phyloP scores from a whole-genome alignment of 208 protist species.

The Tritrichomonas musculus region DNA sequence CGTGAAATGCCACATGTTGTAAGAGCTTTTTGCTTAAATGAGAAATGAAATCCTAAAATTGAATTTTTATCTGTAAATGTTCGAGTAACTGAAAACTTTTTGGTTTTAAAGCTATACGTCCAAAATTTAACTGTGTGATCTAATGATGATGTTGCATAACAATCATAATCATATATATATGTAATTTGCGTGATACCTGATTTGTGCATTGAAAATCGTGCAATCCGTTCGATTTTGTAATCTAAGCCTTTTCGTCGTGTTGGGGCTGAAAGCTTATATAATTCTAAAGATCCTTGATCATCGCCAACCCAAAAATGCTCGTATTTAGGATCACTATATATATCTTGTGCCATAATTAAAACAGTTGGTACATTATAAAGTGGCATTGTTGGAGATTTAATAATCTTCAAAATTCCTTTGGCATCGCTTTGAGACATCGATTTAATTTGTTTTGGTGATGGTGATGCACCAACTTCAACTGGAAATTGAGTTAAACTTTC shows the following conservation, averaged over 20 bases:
- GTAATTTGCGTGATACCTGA: not conserved
- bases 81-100: not conserved
- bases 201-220: not conserved
- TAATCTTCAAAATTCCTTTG: not conserved
- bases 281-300: slow-evolving; percentile 1
- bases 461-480: not conserved
- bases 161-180: not conserved
- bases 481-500: not conserved
- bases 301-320: no score
- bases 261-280: not conserved
- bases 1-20: not conserved
- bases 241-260: not conserved
- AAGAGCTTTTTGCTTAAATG: not conserved
- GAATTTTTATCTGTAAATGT: not conserved
- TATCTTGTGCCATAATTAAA: not conserved
- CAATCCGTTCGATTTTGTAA: not conserved
- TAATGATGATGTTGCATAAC: not conserved
- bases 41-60: not conserved
- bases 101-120: not conserved
- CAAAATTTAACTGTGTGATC: not conserved
- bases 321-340: no score
- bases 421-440: not conserved
- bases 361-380: not conserved
- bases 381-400: slow-evolving; percentile 14
- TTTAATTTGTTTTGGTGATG: not conserved